Evolutionary conservation across 257 asterid genomes (phyloP).

Genomic region (Osmanthus fragrans): DNA sequence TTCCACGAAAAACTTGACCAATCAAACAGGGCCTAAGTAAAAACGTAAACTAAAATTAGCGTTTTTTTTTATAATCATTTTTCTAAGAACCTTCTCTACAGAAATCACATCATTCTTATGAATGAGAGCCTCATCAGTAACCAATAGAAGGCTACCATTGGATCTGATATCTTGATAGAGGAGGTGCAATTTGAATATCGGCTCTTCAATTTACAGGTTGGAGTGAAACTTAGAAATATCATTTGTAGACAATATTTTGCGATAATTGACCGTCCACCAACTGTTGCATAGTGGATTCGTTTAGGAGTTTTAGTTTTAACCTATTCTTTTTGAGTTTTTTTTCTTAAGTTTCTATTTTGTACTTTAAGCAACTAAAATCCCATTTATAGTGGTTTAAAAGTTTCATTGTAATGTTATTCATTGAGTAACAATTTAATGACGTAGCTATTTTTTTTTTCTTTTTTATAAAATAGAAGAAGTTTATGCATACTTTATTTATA

Average conservation of each 20-base stretch:
- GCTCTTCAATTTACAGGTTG: slow-evolving; percentile 58
- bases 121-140: neutral
- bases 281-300: neutral
- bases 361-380: neutral
- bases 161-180: too few relatives aligned
- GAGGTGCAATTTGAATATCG: too few relatives aligned
- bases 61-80: too few relatives aligned
- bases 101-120: too few relatives aligned
- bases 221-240: slow-evolving; percentile 2
- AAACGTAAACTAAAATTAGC: neutral
- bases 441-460: neutral
- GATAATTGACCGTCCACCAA: neutral
- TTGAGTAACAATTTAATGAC: neutral
- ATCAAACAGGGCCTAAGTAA: too few relatives aligned
- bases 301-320: neutral
- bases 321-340: neutral
- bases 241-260: neutral
- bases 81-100: neutral
- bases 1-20: too few relatives aligned
- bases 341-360: neutral
- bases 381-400: neutral
- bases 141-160: too few relatives aligned
- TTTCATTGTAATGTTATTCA: neutral
- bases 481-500: neutral
- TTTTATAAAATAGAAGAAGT: neutral